Base-by-base conservation (phyloP, 2,329 filamentous ascomycete genomes). In the Paracoccidioides lutzii region DNA sequence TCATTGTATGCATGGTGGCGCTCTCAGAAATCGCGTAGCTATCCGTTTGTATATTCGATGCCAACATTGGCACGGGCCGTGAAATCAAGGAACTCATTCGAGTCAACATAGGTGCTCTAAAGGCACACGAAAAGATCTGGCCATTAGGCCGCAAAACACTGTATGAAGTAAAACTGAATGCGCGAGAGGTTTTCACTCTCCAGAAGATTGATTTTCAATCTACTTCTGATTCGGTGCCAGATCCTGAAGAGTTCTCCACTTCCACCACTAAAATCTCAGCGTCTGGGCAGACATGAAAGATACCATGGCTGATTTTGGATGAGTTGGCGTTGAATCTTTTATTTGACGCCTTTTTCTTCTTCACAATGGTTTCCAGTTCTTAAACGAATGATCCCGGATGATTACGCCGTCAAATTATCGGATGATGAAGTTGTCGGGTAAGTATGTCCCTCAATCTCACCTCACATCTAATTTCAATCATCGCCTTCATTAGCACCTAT, bases 1-100 rank as follows among this genome's bases (percentile, higher is more conserved):
- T 54, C 33, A 54, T 46, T 15, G 46, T 46, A 38, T 54, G 52
- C 42, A 54, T 54, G 52, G 52, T 54, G n/a, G 35, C 41, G n/a
- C 41, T 45, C 22, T 45, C 41, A n/a, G 15, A 41, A 38, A 45
- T 54, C 5, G 52, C 42, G n/a, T 42, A 45, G 33, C 33, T 54
- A 35, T 54, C 52, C n/a, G 52, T 42, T 2, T 54, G 42, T 33
- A 33, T 53, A 28, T 53, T 42, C n/a, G 51, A 44, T 40, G 22
- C 38, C 40, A 53, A 53, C 51, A 43, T 42, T 28, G n/a, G 38
- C 40, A 14, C 37, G 15, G 38, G 41, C 33, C 41, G 43, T 9
- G 52, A 30, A 6, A 40, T 46, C 33, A 54, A 40, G 22, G 52
- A 54, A 7, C 52, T 33, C 4, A 54, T 54, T 40, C 32, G 52